Conservation (phyloP, 257 asterid genomes). For the Eustoma russellianum region DNA sequence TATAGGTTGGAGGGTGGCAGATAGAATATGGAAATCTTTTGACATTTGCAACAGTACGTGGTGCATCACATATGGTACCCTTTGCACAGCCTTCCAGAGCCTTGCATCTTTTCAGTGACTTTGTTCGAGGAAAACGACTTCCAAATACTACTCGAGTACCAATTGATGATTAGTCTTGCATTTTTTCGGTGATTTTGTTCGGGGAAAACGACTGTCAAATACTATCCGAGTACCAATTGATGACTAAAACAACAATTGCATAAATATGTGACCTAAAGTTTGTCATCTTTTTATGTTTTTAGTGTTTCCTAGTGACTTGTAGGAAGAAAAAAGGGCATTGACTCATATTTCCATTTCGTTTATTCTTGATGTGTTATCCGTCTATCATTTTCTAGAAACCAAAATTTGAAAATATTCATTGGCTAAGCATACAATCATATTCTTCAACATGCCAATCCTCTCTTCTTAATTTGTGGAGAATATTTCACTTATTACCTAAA, state of each 20-base stretch:
- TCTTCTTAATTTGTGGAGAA: too few species aligned
- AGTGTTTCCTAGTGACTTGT: too few species aligned
- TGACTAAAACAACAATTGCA: not conserved
- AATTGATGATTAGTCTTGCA: conserved; percentile 19
- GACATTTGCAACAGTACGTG: conserved; percentile 74
- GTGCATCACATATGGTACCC: conserved; percentile 87
- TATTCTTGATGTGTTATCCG: too few species aligned
- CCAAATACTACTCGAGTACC: conserved; percentile 19
- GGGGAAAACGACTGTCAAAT: conserved; percentile 45
- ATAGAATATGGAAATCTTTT: conserved; percentile 46
- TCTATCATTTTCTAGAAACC: too few species aligned
- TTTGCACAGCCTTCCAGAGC: conserved; percentile 76
- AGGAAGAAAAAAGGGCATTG: too few species aligned
- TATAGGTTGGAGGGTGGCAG: conserved; percentile 79
- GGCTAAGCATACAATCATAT: too few species aligned
- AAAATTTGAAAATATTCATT: too few species aligned
- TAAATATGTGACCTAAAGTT: too few species aligned
- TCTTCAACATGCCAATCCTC: too few species aligned
- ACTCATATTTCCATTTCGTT: too few species aligned
- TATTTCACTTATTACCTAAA: too few species aligned
- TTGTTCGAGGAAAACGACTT: conserved; percentile 46
- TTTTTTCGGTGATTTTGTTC: conserved; percentile 49
- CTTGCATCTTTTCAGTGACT: conserved; percentile 50
- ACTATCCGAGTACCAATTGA: conserved; percentile 8
- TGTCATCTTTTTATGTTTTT: too few species aligned